Evolutionary conservation across 768 basidiomycete species (phyloP).

Genomic region (Leccinum barrowsii): DNA sequence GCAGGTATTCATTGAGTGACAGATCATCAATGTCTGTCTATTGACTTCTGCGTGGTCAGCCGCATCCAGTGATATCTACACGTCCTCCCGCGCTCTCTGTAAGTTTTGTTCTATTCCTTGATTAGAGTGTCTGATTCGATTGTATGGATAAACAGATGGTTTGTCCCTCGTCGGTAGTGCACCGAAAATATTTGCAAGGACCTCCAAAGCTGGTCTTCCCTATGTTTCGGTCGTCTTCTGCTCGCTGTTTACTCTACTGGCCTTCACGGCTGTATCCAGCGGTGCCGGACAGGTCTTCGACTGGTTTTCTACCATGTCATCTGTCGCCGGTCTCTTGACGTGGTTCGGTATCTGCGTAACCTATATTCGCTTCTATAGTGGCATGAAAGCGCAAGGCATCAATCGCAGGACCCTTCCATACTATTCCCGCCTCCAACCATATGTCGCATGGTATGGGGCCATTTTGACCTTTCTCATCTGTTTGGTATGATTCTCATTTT

Average conservation of each 20-base stretch:
- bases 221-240: slow-evolving; percentile 67
- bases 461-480: slow-evolving; percentile 45
- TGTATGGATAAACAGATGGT: slow-evolving; percentile 50
- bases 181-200: slow-evolving; percentile 71
- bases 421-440: slow-evolving; percentile 63
- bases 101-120: slow-evolving; percentile 24
- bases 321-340: slow-evolving; percentile 64
- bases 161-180: slow-evolving; percentile 79
- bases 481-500: slow-evolving; percentile 45
- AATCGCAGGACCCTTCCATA: slow-evolving; percentile 72
- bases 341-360: slow-evolving; percentile 79
- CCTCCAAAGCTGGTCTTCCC: slow-evolving; percentile 73
- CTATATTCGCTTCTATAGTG: slow-evolving; percentile 82
- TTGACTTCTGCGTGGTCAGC: slow-evolving; percentile 93
- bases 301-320: slow-evolving; percentile 79
- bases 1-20: not conserved
- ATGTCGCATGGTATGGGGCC: slow-evolving; percentile 55
- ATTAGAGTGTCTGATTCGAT: not conserved
- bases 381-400: slow-evolving; percentile 76
- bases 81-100: slow-evolving; percentile 85
- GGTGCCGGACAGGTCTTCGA: slow-evolving; percentile 72
- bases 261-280: slow-evolving; percentile 72
- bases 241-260: slow-evolving; percentile 60
- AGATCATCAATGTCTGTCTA: slow-evolving; percentile 80
- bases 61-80: slow-evolving; percentile 85